phyloP scores from a whole-genome alignment of 805 yeast species.

The Metschnikowia vanudenii region DNA sequence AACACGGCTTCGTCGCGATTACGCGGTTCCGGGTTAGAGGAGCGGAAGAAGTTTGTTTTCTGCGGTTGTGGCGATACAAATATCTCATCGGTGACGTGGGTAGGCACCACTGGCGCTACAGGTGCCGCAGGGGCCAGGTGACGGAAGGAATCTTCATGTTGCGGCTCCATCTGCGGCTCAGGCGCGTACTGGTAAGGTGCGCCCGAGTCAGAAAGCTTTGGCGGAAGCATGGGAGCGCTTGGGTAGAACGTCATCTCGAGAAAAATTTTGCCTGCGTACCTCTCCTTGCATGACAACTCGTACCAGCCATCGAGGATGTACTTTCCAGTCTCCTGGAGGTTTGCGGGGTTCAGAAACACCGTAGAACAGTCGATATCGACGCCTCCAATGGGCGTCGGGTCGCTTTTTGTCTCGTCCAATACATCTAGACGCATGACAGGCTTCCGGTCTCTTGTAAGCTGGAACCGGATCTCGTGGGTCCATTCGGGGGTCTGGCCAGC shows the following conservation, averaged over 20 bases:
- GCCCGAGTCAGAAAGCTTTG: slow-evolving; percentile 25
- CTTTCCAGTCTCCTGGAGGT: slow-evolving; percentile 44
- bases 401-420: slow-evolving; percentile 79
- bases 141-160: slow-evolving; percentile 8
- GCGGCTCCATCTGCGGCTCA: slow-evolving; percentile 12
- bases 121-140: slow-evolving; percentile 14
- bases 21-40: slow-evolving; percentile 12
- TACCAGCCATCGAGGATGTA: slow-evolving; percentile 90
- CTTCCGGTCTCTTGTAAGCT: slow-evolving; percentile 59
- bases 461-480: slow-evolving; percentile 72
- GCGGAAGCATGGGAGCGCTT: slow-evolving; percentile 42
- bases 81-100: slow-evolving; percentile 11
- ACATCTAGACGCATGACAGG: slow-evolving; percentile 69
- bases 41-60: slow-evolving; percentile 12
- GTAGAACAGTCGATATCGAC: slow-evolving; percentile 73
- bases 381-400: slow-evolving; percentile 86
- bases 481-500: slow-evolving; percentile 96
- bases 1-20: slow-evolving; percentile 7
- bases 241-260: slow-evolving; percentile 93
- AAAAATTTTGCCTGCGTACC: slow-evolving; percentile 84
- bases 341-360: slow-evolving; percentile 55
- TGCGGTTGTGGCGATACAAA: slow-evolving; percentile 12
- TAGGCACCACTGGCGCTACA: background rate
- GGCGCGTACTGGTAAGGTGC: slow-evolving; percentile 10
- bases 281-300: slow-evolving; percentile 60